A percentile compares a stretch with the other conserved stretches of the same genome.
Evolutionary conservation across 192 early-diverging fungal species (phyloP).

Genomic region (Backusella psychrophila): DNA sequence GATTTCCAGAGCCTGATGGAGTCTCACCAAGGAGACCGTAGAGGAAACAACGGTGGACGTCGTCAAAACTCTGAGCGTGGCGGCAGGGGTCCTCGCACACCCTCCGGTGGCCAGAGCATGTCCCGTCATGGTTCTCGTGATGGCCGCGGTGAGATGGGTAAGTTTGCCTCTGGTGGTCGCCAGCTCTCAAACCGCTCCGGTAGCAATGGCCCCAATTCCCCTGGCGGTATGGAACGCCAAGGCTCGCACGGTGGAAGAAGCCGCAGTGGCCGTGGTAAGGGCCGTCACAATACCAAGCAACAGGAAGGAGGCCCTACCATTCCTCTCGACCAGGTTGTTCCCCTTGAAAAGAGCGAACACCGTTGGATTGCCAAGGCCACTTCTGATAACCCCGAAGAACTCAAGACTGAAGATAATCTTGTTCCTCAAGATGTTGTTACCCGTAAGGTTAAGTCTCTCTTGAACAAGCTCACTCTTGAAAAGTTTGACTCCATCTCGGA

Average conservation of each 20-base stretch:
- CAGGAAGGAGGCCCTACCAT: conserved; percentile 44
- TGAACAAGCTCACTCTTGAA: conserved; percentile 98
- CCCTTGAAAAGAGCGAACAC: conserved; percentile 77
- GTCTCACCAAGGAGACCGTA: conserved; percentile 34
- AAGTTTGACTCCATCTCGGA: conserved; percentile 86
- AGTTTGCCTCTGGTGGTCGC: conserved; percentile 35
- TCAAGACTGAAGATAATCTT: conserved; percentile 38
- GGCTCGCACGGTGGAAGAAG: conserved; percentile 46
- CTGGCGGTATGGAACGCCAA: conserved; percentile 53
- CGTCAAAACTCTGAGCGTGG: conserved; percentile 35
- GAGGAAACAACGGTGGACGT: conserved; percentile 8
- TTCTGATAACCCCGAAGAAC: conserved; percentile 28
- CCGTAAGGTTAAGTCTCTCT: conserved; percentile 81
- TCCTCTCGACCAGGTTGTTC: conserved; percentile 64
- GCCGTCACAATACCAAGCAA: conserved; percentile 34
- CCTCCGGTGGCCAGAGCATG: conserved; percentile 37
- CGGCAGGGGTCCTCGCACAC: conserved; percentile 17
- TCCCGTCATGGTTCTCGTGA: conserved; percentile 34
- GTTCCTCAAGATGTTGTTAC: conserved; percentile 57
- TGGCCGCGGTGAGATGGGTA: conserved; percentile 36
- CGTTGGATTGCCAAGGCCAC: conserved; percentile 68
- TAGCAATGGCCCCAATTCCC: conserved; percentile 35
- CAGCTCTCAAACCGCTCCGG: conserved; percentile 43
- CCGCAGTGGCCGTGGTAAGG: conserved; percentile 59
- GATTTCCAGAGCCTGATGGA: conserved; percentile 48